Conservation (phyloP, 2,329 filamentous ascomycete genomes). For the Nannizziopsis barbatae region DNA sequence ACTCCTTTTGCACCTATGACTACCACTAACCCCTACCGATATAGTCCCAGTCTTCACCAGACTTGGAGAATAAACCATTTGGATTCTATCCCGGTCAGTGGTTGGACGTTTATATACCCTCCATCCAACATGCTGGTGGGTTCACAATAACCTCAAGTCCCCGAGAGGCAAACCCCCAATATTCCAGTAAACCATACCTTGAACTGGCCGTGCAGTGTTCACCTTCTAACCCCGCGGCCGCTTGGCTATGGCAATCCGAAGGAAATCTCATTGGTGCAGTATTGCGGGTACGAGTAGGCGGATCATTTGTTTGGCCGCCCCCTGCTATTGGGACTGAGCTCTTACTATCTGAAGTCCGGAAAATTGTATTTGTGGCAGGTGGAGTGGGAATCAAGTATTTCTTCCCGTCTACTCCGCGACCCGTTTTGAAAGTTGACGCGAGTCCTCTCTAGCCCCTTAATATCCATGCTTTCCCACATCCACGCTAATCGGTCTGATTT, state of each 20-base stretch:
- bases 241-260: conserved; percentile 58
- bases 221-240: conserved; percentile 57
- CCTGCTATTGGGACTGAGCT: conserved; percentile 25
- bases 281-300: conserved; percentile 62
- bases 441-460: conserved; percentile 45
- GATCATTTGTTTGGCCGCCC: conserved; percentile 70
- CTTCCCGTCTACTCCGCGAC: not conserved
- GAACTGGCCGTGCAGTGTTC: conserved; percentile 70
- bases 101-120: conserved; percentile 71
- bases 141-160: conserved; percentile 81
- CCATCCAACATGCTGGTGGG: conserved; percentile 59
- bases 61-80: conserved; percentile 15
- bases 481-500: conserved; percentile 31
- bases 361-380: conserved; percentile 64
- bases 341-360: conserved; percentile 38
- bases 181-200: conserved; percentile 41
- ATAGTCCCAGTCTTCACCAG: not conserved
- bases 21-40: not conserved
- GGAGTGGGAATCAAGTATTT: conserved; percentile 69
- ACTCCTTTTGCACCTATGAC: too few species aligned
- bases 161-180: conserved; percentile 37
- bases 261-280: conserved; percentile 47
- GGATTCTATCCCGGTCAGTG: conserved; percentile 77
- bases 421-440: not conserved
- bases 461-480: conserved; percentile 59